Base-by-base conservation (phyloP, 106 monocot genomes). In the Platanthera guangdongensis region DNA sequence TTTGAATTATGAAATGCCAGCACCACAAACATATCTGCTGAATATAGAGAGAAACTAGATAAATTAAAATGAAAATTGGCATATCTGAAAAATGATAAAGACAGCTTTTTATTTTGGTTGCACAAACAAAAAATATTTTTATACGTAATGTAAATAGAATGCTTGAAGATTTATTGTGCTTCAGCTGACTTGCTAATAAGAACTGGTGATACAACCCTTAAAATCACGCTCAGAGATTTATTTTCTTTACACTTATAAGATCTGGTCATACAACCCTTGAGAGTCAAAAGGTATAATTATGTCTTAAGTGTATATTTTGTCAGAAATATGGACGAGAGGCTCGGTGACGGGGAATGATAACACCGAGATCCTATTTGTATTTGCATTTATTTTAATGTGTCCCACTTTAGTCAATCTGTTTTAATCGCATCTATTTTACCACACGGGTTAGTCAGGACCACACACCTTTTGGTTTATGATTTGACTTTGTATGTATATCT, bases 1-100 rank as follows among this genome's bases (percentile, higher is more conserved):
- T 83, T 69, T 79, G 70, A 14, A 86, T 76, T 73, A 86, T 76
- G 49, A 76, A 75, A 81, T 89, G 78, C 85, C 85, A 86, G 70
- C 88, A 89, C 88, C 88, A 89, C 59, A 86, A 59, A 55, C 88
- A 89, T 77, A 89, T 86, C 88, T 89, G 49, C 21, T 72, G 50
- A 47, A 72, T 69, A 79, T 15, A 52, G 51, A n/a, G 47, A 39
- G 12, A 13, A 67, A 12, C 4, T 39, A 39, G 30, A 39, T 3
- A 0, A 30, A 67, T 22, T 30, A 67, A 8, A 39, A 39, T 9
- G 32, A 70, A 70, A 10, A 9, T 68, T 13, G 22, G 32, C 30
- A 68, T 68, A 10, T 4, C 30, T 13, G 14, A 68, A 46, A 68
- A 46, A 68, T 12, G 30, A 30, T 68, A 68, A 68, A 68, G 25